phyloP scores from a whole-genome alignment of 73 alveolate genomes.

The Uronychia binucleata region DNA sequence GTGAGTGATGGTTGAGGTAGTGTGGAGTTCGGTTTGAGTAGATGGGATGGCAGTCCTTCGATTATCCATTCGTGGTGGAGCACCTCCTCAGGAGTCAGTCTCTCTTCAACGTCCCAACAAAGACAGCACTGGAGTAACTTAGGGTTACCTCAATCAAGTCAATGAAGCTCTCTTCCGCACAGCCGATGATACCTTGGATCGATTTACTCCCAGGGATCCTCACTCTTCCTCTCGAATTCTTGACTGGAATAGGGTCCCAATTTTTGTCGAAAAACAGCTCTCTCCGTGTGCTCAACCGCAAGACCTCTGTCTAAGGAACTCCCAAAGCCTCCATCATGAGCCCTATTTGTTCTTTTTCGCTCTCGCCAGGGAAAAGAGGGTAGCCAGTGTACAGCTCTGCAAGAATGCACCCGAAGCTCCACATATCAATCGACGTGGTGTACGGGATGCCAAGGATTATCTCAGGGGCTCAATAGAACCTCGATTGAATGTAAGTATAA shows the following conservation, averaged over 20 bases:
- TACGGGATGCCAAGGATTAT: slow-evolving; percentile 66
- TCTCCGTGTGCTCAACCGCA: not conserved
- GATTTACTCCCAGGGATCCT: slow-evolving; percentile 71
- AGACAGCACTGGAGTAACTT: slow-evolving; percentile 11
- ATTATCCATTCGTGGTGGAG: slow-evolving; percentile 33
- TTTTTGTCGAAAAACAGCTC: slow-evolving; percentile 29
- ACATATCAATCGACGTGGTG: slow-evolving; percentile 71
- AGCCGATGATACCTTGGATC: slow-evolving; percentile 8
- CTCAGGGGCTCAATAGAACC: slow-evolving; percentile 80
- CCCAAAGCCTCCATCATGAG: slow-evolving; percentile 55
- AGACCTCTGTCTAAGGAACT: not conserved
- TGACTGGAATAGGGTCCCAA: slow-evolving; percentile 31
- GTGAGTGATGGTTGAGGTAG: too few species aligned
- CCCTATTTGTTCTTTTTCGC: slow-evolving; percentile 45
- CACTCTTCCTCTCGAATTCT: slow-evolving; percentile 79
- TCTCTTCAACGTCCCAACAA: slow-evolving; percentile 27
- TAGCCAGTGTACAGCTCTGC: slow-evolving; percentile 71
- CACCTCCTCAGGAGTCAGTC: slow-evolving; percentile 35
- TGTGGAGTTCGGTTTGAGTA: not conserved
- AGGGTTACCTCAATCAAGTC: not conserved
- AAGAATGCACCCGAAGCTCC: slow-evolving; percentile 76
- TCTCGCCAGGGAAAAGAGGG: slow-evolving; percentile 77
- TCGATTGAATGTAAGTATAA: slow-evolving; percentile 67
- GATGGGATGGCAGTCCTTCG: not conserved
- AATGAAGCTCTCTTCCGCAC: slow-evolving; percentile 37